phyloP scores from a whole-genome alignment of 2,329 filamentous ascomycete genomes.

The Fusarium robinianum region DNA sequence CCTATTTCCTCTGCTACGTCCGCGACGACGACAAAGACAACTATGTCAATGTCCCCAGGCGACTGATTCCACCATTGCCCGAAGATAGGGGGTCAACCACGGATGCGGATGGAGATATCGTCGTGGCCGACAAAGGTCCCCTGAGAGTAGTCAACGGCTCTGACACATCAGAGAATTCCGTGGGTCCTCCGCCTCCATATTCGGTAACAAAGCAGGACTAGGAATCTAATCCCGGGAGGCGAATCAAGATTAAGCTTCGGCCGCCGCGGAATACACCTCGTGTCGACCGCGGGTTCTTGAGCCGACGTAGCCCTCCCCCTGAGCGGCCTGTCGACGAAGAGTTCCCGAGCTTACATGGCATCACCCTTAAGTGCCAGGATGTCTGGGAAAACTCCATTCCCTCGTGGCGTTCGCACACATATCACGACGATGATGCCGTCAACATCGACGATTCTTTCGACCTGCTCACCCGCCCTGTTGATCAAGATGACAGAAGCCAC shows the following conservation, averaged over 20 bases:
- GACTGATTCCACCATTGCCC: conserved; percentile 32
- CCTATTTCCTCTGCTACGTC: conserved; percentile 86
- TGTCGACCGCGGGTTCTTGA: no score
- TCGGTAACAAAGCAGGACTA: conserved; percentile 24
- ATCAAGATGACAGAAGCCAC: no score
- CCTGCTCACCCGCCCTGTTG: no score
- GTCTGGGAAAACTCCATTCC: no score
- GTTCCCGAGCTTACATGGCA: no score
- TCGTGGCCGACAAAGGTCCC: conserved; percentile 19
- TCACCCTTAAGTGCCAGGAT: no score
- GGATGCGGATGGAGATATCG: conserved; percentile 36
- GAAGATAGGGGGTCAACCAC: conserved; percentile 11
- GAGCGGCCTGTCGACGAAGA: no score
- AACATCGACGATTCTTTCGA: no score
- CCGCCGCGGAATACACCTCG: no score
- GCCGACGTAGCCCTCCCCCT: no score
- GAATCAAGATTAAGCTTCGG: neutral
- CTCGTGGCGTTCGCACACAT: no score
- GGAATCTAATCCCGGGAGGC: conserved; percentile 5
- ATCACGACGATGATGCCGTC: no score
- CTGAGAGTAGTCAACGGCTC: conserved; percentile 4
- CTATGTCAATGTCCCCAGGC: conserved; percentile 52
- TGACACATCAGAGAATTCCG: neutral
- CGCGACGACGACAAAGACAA: conserved; percentile 65
- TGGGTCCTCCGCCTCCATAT: conserved; percentile 26